Evolutionary conservation across 331 rosid species (phyloP).

Genomic region (Rosa hybrid): DNA sequence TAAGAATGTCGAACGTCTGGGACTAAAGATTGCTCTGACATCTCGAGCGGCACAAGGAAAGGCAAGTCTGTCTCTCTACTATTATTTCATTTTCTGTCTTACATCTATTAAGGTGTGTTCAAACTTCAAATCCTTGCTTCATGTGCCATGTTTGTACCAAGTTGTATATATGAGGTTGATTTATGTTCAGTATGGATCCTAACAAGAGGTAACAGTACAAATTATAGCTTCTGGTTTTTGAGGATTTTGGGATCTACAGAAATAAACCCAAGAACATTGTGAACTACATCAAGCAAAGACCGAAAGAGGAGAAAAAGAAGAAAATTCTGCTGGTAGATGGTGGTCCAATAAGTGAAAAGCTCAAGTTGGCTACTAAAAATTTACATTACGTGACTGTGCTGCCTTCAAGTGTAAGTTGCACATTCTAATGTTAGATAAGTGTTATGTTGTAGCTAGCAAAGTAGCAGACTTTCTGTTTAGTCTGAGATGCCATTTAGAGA

Average conservation of each 20-base stretch:
- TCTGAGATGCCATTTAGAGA: background rate
- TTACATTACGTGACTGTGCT: slow-evolving; percentile 72
- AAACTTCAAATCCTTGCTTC: background rate
- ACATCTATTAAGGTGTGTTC: background rate
- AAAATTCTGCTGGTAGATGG: slow-evolving; percentile 82
- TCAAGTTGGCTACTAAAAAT: slow-evolving; percentile 87
- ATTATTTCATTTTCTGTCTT: slow-evolving; percentile 1
- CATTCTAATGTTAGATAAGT: slow-evolving; percentile 21
- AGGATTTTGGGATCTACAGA: slow-evolving; percentile 74
- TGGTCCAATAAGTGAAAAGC: slow-evolving; percentile 62
- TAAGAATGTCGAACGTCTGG: slow-evolving; percentile 85
- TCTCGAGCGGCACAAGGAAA: slow-evolving; percentile 99
- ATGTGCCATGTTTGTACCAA: background rate
- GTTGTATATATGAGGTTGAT: background rate
- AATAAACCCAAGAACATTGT: slow-evolving; percentile 80
- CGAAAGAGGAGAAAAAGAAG: slow-evolving; percentile 27
- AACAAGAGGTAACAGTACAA: slow-evolving; percentile 19
- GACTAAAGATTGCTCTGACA: slow-evolving; percentile 80
- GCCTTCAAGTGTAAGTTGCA: slow-evolving; percentile 78
- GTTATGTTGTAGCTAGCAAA: too few relatives aligned
- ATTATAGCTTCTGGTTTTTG: slow-evolving; percentile 80
- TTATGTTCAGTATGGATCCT: slow-evolving; percentile 16
- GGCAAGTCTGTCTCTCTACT: slow-evolving; percentile 43
- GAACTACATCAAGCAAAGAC: slow-evolving; percentile 38
- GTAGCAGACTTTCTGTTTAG: slow-evolving; percentile 7